These are phyloP conservation scores for Epichloe hybrida DNA, from an alignment of 2,329 filamentous ascomycete species.

Conservation along the genomic window DNA sequence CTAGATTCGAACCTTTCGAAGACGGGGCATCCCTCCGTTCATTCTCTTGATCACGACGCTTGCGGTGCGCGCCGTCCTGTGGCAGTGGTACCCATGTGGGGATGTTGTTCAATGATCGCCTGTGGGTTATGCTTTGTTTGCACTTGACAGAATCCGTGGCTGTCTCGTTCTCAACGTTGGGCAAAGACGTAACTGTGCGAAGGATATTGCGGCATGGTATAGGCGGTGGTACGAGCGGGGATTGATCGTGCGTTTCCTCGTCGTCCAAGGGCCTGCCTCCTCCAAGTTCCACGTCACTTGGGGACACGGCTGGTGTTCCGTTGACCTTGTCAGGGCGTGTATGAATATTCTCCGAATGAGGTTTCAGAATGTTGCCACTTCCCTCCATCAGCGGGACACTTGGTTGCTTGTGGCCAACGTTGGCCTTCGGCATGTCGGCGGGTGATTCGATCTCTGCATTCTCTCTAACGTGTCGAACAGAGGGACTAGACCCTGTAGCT, in stretches of 20 bases:
- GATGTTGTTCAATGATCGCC: conserved; percentile 15
- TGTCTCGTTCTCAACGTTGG: not conserved
- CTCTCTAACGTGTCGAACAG: conserved; percentile 33
- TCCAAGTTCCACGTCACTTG: not conserved
- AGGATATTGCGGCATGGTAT: conserved; percentile 1
- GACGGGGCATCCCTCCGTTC: conserved; percentile 9
- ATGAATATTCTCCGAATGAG: not conserved
- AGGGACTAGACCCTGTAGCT: not conserved
- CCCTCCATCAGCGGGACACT: not conserved
- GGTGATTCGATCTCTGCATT: conserved; percentile 32
- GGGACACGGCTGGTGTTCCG: not conserved
- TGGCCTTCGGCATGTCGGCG: conserved; percentile 1
- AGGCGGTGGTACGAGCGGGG: not conserved
- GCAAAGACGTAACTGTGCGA: not conserved
- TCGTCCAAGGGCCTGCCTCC: not conserved
- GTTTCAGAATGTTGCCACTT: not conserved
- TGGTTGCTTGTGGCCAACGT: not conserved
- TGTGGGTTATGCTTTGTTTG: conserved; percentile 8
- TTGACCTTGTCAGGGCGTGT: not conserved
- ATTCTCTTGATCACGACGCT: conserved; percentile 11
- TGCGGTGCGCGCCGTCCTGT: conserved; percentile 9
- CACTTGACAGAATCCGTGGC: not conserved
- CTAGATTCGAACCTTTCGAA: conserved; percentile 18
- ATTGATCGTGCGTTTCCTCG: not conserved
- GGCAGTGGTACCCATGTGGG: conserved; percentile 7